Conservation (phyloP, 306 rosid genomes). For the Medicago lupulina region DNA sequence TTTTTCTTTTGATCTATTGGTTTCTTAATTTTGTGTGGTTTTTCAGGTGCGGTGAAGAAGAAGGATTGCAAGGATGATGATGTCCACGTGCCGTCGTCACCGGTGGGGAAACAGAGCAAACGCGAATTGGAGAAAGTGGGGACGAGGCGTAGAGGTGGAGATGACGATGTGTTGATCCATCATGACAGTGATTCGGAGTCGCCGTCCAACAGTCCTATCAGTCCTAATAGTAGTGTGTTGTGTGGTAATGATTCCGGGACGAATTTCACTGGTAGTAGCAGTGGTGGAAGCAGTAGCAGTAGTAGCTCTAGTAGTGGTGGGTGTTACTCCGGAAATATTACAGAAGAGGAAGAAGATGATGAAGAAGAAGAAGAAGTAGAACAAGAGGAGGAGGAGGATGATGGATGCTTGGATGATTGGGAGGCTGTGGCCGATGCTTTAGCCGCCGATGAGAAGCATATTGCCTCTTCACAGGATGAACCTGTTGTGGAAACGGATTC, state of each 20-base stretch:
- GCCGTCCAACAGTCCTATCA: conserved; percentile 64
- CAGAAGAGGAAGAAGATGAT: conserved; percentile 73
- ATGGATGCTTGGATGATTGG: conserved; percentile 97
- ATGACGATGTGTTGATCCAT: conserved; percentile 55
- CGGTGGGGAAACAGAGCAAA: conserved; percentile 41
- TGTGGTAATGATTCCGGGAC: conserved; percentile 77
- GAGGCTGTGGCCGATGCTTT: conserved; percentile 97
- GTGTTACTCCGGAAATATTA: conserved; percentile 82
- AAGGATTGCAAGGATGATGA: conserved; percentile 64
- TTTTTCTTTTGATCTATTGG: conserved; percentile 10
- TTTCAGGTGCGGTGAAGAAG: conserved; percentile 67
- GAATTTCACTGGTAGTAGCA: conserved; percentile 71
- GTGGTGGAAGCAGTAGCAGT: conserved; percentile 58
- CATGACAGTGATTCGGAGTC: conserved; percentile 72
- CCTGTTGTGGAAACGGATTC: conserved; percentile 44
- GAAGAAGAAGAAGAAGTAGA: conserved; percentile 36
- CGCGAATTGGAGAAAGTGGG: conserved; percentile 59
- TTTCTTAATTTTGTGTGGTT: conserved; percentile 27
- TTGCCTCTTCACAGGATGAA: conserved; percentile 43
- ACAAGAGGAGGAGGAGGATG: conserved; percentile 57
- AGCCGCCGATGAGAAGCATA: conserved; percentile 76
- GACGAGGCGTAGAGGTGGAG: conserved; percentile 56
- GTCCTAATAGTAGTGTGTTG: conserved; percentile 49
- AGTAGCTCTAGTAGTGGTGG: conserved; percentile 75
- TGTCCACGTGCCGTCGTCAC: conserved; percentile 38